Evolutionary conservation across 371 early-diverging fungal species (phyloP).

Genomic region (Cokeromyces recurvatus): DNA sequence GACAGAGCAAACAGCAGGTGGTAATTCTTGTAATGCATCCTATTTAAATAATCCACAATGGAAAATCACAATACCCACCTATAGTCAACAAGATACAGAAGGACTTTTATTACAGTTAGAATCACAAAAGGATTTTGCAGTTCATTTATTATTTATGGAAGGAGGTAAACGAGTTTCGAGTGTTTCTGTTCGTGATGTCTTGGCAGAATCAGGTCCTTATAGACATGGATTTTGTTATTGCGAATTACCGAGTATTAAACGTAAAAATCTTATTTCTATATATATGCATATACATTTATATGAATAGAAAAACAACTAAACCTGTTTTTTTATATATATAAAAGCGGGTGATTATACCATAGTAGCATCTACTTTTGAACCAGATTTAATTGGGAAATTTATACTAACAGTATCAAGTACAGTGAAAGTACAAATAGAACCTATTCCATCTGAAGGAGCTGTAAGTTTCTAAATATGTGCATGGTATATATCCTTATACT

Average conservation of each 20-base stretch:
- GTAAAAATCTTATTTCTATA: slow-evolving; percentile 32
- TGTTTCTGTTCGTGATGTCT: slow-evolving; percentile 63
- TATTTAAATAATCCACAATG: slow-evolving; percentile 81
- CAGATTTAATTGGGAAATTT: slow-evolving; percentile 66
- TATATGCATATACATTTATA: no score
- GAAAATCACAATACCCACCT: slow-evolving; percentile 50
- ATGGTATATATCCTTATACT: no score
- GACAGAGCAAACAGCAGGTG: slow-evolving; percentile 80
- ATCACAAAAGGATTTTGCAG: slow-evolving; percentile 60
- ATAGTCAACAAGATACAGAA: slow-evolving; percentile 9
- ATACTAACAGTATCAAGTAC: slow-evolving; percentile 59
- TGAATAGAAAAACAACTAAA: slow-evolving; percentile 2
- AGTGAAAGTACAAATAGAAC: slow-evolving; percentile 35
- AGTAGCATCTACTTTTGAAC: slow-evolving; percentile 74
- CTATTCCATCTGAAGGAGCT: slow-evolving; percentile 77
- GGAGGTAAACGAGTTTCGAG: slow-evolving; percentile 69
- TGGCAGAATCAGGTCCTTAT: slow-evolving; percentile 70
- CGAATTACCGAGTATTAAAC: slow-evolving; percentile 47
- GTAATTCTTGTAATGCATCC: slow-evolving; percentile 64
- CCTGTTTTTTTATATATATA: no score
- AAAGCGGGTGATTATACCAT: slow-evolving; percentile 72
- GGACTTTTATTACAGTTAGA: slow-evolving; percentile 59
- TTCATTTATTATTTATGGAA: slow-evolving; percentile 66
- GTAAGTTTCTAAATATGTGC: slow-evolving; percentile 34
- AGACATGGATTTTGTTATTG: slow-evolving; percentile 70